Base-by-base conservation (phyloP, 2,329 filamentous ascomycete genomes). In the Diplodia sapinea region DNA sequence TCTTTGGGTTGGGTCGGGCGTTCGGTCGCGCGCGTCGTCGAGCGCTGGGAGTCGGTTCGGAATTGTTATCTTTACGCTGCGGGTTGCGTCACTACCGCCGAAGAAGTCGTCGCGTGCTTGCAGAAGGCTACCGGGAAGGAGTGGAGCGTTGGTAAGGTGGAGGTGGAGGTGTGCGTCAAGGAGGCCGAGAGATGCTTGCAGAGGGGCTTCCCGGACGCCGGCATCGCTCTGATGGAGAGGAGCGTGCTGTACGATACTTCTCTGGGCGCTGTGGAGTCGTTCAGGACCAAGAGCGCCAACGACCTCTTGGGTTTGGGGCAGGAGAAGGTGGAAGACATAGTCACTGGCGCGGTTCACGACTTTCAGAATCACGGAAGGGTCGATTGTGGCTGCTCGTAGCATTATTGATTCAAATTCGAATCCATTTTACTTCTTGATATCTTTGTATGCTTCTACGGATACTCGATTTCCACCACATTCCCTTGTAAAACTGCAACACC, bases 151-250 rank as follows among this genome's bases (percentile, higher is more conserved):
- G 76, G 74, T 4, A 72, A 74, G 26, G 72, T 74, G 15, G 74
- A 77, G 17, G 71, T 78, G 0, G 74, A 76, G 40, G 78, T 80
- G 4, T 75, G 75, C 54, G 69, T 79, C 17, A 70, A 66, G 43
- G 79, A 81, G 71, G 79, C 73, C 0, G 66, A 74, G 64, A 69
- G 72, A 20, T 75, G 78, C 36, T 75, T 80, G 33, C 70, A 78
- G 49, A 72, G 74, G 52, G 78, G 79, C 0, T 80, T 73, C 68
- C 77, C 75, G 1, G 78, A 79, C 69, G 76, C 78, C 13, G 77
- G 75, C 3, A 78, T 79, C 74, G 76, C 78, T 51, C 68, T 81
- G 52, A 72, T 80, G 65, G 77, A 80, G 67, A 71, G 78, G 62
- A 78, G 75, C 64, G 70, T 80, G 2, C 65, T 81, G 33, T 79